A percentile compares a stretch with the other conserved stretches of the same genome.
These are phyloP conservation scores for Ananas comosus DNA, from an alignment of 176 grass and related monocot genomes.

Conservation along the genomic window DNA sequence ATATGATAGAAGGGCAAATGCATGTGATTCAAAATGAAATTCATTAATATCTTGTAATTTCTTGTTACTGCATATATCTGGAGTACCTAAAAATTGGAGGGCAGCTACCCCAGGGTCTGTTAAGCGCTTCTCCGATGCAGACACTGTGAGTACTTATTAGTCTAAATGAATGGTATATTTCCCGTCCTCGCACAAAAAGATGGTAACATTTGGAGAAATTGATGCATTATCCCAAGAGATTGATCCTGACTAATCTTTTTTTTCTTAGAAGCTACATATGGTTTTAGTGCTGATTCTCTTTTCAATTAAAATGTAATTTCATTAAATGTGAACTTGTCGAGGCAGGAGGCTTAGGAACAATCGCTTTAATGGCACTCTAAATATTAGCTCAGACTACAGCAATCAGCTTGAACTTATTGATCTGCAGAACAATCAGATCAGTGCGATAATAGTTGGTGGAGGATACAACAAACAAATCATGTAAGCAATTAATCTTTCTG, in stretches of 20 bases:
- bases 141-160: slow-evolving; percentile 50
- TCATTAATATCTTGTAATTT: slow-evolving; percentile 12
- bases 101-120: slow-evolving; percentile 43
- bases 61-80: slow-evolving; percentile 39
- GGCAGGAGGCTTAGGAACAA: slow-evolving; percentile 57
- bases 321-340: slow-evolving; percentile 4
- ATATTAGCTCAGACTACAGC: slow-evolving; percentile 33
- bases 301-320: neutral
- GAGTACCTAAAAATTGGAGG: slow-evolving; percentile 40
- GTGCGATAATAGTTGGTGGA: slow-evolving; percentile 12
- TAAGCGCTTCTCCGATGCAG: slow-evolving; percentile 49
- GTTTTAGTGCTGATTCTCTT: neutral
- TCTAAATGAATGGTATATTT: too few species aligned
- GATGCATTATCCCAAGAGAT: too few species aligned
- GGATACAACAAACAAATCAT: slow-evolving; percentile 35
- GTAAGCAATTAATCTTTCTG: slow-evolving; percentile 22
- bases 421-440: slow-evolving; percentile 50
- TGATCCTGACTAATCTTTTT: too few species aligned
- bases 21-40: neutral
- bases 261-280: neutral
- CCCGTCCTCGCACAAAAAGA: too few species aligned
- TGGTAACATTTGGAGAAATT: too few species aligned
- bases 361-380: slow-evolving; percentile 58
- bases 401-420: slow-evolving; percentile 54
- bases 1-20: too few species aligned